Percentiles rank a stretch among this genome's conserved stretches.
Conservation (phyloP, 2,329 filamentous ascomycete species). For the Colletotrichum tanaceti region DNA sequence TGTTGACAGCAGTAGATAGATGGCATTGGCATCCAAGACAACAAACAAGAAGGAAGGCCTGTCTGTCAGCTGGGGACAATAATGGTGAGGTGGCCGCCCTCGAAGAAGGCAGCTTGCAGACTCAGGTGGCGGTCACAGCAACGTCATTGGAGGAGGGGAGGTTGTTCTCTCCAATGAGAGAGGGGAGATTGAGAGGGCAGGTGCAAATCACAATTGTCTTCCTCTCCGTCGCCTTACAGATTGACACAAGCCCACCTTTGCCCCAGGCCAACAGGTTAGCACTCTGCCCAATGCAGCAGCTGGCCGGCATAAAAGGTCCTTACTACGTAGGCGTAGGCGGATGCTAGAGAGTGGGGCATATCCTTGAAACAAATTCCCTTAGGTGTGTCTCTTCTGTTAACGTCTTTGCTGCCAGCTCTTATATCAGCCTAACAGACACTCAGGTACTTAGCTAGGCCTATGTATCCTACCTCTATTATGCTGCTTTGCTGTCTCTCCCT, state of each 20-base stretch:
- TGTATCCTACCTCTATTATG: slow-evolving; percentile 11
- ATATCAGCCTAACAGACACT: background rate
- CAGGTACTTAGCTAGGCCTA: background rate
- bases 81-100: slow-evolving; percentile 12
- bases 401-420: rapidly evolving
- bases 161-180: slow-evolving; percentile 23
- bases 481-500: slow-evolving; percentile 12
- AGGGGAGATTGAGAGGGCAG: background rate
- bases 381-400: slow-evolving; percentile 15
- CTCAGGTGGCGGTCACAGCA: slow-evolving; percentile 34
- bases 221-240: background rate
- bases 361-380: slow-evolving; percentile 11
- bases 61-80: slow-evolving; percentile 3
- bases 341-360: slow-evolving; percentile 14
- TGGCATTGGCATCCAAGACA: background rate
- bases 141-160: slow-evolving; percentile 38
- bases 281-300: slow-evolving; percentile 4
- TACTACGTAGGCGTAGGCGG: too few relatives aligned
- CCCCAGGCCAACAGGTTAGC: background rate
- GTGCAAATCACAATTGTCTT: background rate
- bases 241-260: background rate
- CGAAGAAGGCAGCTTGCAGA: slow-evolving; percentile 1
- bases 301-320: slow-evolving; percentile 28
- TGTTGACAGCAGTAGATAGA: background rate
- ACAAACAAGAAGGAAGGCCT: background rate